phyloP scores from a whole-genome alignment of 305 asterid genomes.

The Solanum chacoense region DNA sequence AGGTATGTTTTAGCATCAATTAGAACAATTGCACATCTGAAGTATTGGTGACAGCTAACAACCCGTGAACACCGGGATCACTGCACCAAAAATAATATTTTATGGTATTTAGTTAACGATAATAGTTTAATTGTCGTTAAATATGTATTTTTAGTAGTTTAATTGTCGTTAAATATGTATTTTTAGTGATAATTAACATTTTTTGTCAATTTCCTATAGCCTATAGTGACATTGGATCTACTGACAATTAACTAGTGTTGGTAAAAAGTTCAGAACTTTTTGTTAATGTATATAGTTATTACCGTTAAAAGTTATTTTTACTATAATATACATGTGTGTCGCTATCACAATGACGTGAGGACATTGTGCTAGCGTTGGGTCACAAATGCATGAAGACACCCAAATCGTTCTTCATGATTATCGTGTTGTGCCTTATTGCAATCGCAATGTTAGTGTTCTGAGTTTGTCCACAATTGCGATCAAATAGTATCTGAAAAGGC shows the following conservation, averaged over 20 bases:
- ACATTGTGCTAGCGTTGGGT: not conserved
- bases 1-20: not conserved
- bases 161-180: too few species aligned
- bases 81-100: not conserved
- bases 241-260: too few species aligned
- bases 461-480: not conserved
- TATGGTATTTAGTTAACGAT: not conserved
- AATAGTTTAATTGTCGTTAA: too few species aligned
- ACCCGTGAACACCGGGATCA: not conserved
- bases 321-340: not conserved
- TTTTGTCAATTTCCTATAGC: too few species aligned
- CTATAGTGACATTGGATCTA: not conserved
- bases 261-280: not conserved
- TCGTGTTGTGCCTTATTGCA: not conserved
- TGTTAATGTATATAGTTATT: too few species aligned
- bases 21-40: not conserved
- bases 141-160: too few species aligned
- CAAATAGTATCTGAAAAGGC: not conserved
- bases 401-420: not conserved
- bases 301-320: too few species aligned
- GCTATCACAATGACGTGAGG: not conserved
- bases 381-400: not conserved
- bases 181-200: too few species aligned
- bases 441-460: not conserved
- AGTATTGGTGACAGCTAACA: not conserved